These are phyloP conservation scores for Oryza rufipogon DNA, from an alignment of 176 grass and related monocot species.

Conservation along the genomic window DNA sequence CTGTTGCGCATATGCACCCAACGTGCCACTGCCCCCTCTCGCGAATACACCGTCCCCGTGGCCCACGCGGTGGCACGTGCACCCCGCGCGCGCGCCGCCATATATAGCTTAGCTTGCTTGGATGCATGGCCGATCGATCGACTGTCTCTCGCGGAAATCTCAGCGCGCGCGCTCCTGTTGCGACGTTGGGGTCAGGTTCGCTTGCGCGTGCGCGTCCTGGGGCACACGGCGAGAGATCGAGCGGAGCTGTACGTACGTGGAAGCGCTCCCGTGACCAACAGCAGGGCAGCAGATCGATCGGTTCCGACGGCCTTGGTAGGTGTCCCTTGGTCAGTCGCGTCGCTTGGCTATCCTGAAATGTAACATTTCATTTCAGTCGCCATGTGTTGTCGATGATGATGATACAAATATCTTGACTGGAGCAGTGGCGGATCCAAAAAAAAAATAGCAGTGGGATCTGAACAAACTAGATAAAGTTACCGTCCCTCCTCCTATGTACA, in stretches of 20 bases:
- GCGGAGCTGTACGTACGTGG: not conserved
- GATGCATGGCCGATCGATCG: not conserved
- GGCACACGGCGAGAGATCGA: constrained; percentile 16
- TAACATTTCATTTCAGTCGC: too few species aligned
- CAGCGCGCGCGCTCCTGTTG: not conserved
- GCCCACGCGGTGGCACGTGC: constrained; percentile 40
- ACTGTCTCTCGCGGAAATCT: not conserved
- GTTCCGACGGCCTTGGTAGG: not conserved
- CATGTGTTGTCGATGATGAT: too few species aligned
- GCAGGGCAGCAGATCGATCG: not conserved
- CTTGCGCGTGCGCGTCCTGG: constrained; percentile 20
- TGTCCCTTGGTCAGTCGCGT: not conserved
- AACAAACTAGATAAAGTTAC: too few species aligned
- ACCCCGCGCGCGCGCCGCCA: not conserved
- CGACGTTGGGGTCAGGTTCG: constrained; percentile 20
- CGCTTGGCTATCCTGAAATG: not conserved
- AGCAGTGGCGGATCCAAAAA: too few species aligned
- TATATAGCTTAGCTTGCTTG: not conserved
- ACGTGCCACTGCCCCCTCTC: constrained; percentile 35
- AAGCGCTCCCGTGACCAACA: not conserved
- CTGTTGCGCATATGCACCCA: not conserved
- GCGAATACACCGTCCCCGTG: constrained; percentile 14
- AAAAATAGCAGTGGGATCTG: too few species aligned
- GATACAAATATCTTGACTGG: too few species aligned
- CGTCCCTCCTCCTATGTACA: too few species aligned